phyloP scores from a whole-genome alignment of 352 stramenopile species.

The Pythium dissimile region DNA sequence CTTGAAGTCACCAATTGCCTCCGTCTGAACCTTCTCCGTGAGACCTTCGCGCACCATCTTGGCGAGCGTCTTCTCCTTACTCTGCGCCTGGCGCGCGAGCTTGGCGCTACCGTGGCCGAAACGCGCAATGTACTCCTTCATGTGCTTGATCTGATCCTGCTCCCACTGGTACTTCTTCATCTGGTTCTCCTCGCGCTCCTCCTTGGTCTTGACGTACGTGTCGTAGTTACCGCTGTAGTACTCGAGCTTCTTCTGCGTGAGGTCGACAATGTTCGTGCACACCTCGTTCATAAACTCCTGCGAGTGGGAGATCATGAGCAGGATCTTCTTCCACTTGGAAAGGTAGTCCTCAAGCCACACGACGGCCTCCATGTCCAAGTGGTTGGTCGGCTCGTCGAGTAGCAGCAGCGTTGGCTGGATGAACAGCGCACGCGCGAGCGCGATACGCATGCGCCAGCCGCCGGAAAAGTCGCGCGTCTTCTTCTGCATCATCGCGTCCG shows the following conservation, averaged over 20 bases:
- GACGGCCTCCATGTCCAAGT: conserved; percentile 97
- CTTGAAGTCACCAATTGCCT: conserved; percentile 91
- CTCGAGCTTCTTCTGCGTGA: conserved; percentile 93
- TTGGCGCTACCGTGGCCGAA: conserved; percentile 98
- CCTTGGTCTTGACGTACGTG: conserved; percentile 95
- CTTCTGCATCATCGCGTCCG: conserved; percentile 92
- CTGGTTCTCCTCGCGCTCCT: conserved; percentile 98
- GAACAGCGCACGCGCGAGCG: conserved; percentile 95
- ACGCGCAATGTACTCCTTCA: conserved; percentile 99
- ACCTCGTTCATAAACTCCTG: conserved; percentile 99
- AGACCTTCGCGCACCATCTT: conserved; percentile 97
- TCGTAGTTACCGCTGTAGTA: conserved; percentile 99
- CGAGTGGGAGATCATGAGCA: conserved; percentile 97
- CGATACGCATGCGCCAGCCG: conserved; percentile 96
- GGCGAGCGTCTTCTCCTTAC: conserved; percentile 97
- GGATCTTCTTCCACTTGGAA: conserved; percentile 95
- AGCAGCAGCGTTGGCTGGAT: conserved; percentile 94
- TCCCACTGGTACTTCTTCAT: conserved; percentile 98
- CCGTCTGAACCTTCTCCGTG: conserved; percentile 92
- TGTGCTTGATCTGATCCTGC: conserved; percentile 97
- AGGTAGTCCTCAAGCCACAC: conserved; percentile 99
- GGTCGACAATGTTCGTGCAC: conserved; percentile 98
- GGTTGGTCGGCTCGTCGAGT: conserved; percentile 95
- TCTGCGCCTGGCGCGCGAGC: conserved; percentile 96
- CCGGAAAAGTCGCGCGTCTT: conserved; percentile 93